Percentiles rank a stretch among this genome's conserved stretches.
phyloP scores from a whole-genome alignment of 2,329 filamentous ascomycete genomes.

The Pseudogymnoascus sp. region DNA sequence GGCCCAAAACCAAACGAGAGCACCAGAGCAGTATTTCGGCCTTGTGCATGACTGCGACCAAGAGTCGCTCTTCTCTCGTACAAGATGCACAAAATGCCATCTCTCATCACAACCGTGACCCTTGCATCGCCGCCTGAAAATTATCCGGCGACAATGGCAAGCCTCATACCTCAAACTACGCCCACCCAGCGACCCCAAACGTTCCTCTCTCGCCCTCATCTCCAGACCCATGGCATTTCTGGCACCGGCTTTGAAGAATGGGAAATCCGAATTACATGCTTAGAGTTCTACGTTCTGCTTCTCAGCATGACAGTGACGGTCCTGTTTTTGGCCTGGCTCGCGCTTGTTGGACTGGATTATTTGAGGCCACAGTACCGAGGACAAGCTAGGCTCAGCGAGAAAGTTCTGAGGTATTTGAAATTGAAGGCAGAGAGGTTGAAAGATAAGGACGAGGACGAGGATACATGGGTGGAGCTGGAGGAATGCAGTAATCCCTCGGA shows the following conservation, averaged over 20 bases:
- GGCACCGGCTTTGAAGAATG: not conserved
- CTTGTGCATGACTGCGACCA: not conserved
- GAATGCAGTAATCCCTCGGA: not conserved
- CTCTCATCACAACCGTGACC: not conserved
- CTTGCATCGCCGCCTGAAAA: not conserved
- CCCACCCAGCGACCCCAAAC: not conserved
- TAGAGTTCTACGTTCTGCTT: constrained; percentile 1
- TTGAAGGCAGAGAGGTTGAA: not conserved
- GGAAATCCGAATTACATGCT: not conserved
- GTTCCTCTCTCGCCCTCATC: not conserved
- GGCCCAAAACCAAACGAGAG: not conserved
- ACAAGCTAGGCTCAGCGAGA: not conserved
- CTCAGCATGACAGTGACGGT: not conserved
- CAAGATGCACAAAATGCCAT: not conserved
- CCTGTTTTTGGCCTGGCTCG: constrained; percentile 1
- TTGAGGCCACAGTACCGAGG: not conserved
- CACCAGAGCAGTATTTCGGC: not conserved
- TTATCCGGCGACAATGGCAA: not conserved
- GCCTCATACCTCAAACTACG: no score
- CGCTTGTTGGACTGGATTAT: not conserved
- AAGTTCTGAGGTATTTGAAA: not conserved
- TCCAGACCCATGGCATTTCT: not conserved
- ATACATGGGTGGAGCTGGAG: not conserved
- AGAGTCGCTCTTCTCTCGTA: not conserved
- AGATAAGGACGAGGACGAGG: not conserved